These are phyloP conservation scores for Erysimum cheiri DNA, from an alignment of 441 rosid species.

Conservation along the genomic window DNA sequence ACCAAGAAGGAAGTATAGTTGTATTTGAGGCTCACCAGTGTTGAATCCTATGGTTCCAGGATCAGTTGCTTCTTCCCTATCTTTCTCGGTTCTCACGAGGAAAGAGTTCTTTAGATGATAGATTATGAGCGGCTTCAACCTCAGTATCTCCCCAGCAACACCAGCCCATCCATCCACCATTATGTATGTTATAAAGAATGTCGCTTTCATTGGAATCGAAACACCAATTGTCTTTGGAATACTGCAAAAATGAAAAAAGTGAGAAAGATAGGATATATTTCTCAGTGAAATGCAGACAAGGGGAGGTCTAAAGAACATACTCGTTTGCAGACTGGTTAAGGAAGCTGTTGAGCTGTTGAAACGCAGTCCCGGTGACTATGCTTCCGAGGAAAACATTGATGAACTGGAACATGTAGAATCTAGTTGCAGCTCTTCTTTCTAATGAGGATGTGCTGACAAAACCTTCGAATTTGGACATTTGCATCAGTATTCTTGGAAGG, in stretches of 20 bases:
- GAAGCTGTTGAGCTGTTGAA: constrained; percentile 77
- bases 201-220: constrained; percentile 92
- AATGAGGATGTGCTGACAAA: constrained; percentile 70
- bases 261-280: constrained; percentile 14
- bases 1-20: constrained; percentile 93
- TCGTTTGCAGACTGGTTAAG: constrained; percentile 84
- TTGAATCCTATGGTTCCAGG: constrained; percentile 96
- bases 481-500: constrained; percentile 91
- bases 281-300: not conserved
- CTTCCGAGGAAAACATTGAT: constrained; percentile 93
- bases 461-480: constrained; percentile 98
- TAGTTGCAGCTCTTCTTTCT: constrained; percentile 89
- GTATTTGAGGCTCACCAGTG: constrained; percentile 95
- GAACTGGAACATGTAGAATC: constrained; percentile 90
- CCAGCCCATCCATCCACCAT: constrained; percentile 99
- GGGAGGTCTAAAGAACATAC: constrained; percentile 54
- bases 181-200: constrained; percentile 93
- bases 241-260: constrained; percentile 47
- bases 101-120: constrained; percentile 85
- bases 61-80: constrained; percentile 96
- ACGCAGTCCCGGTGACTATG: constrained; percentile 89
- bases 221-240: constrained; percentile 87
- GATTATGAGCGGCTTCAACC: constrained; percentile 84
- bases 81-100: constrained; percentile 90
- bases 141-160: constrained; percentile 87